Conservation (phyloP, 129 eudicot species). For the Arctium minus region DNA sequence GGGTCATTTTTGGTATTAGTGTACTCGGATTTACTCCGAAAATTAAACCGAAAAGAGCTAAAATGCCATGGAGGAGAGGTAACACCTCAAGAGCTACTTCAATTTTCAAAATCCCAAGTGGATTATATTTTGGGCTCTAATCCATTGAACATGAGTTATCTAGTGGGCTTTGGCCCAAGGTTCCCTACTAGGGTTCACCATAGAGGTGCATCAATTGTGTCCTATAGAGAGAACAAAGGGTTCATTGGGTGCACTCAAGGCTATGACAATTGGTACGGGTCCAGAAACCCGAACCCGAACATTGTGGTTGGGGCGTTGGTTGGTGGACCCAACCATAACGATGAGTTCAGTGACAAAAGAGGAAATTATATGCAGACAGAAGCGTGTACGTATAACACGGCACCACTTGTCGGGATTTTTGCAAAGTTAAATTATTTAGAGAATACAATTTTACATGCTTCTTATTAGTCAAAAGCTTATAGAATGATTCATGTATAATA, state of each 20-base stretch:
- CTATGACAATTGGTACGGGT: slow-evolving; percentile 58
- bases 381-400: slow-evolving; percentile 80
- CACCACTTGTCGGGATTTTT: slow-evolving; percentile 77
- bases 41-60: slow-evolving; percentile 28
- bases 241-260: slow-evolving; percentile 90
- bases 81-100: slow-evolving; percentile 40
- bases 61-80: slow-evolving; percentile 40
- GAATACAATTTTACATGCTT: slow-evolving; percentile 22
- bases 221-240: slow-evolving; percentile 51
- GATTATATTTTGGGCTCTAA: slow-evolving; percentile 78
- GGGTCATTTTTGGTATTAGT: slow-evolving; percentile 46
- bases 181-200: slow-evolving; percentile 74
- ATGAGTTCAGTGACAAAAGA: slow-evolving; percentile 50
- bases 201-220: slow-evolving; percentile 67
- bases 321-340: slow-evolving; percentile 70
- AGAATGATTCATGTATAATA: slow-evolving; percentile 11
- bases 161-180: slow-evolving; percentile 68
- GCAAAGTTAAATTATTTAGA: slow-evolving; percentile 51
- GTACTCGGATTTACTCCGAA: slow-evolving; percentile 57
- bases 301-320: slow-evolving; percentile 63
- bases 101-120: slow-evolving; percentile 64
- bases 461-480: slow-evolving; percentile 20
- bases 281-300: slow-evolving; percentile 57
- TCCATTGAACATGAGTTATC: slow-evolving; percentile 67
- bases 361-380: slow-evolving; percentile 73